Evolutionary conservation across 2,329 filamentous ascomycete genomes (phyloP), one percentile per base, ranked within the genome.

Genomic region (Penicillium sp.): DNA sequence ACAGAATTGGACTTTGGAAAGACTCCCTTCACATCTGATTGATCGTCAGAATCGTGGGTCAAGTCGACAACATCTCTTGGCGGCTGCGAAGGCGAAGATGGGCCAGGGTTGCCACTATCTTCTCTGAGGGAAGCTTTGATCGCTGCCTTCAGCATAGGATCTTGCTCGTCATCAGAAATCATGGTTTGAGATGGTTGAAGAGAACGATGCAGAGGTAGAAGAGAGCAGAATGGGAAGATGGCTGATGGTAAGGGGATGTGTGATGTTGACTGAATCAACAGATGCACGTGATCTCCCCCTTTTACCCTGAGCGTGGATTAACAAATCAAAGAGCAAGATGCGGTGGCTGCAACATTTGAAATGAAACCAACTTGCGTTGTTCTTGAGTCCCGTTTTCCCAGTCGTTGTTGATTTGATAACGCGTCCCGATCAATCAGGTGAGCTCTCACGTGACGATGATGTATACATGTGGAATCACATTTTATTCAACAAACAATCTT

Each of bases 31-130:
- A 65, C n/a, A 14, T 67, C 61, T 6, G 66, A 65, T 29, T 70
- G 65, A n/a, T 60, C 47, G 43, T 66, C 67, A 0, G 69, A 70
- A 12, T 72, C 69, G 14, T 56, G 61, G 2, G 73, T 74, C 18
- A 75, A 54, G 49, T 75, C 73, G 20, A 74, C 68, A 18, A 73
- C 47, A 23, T 37, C 14, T 6, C 20, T 35, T 40, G 31, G 37
- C 15, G 15, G 42, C 25, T n/a, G 9, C 15, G 20, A 14, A 20
- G 41, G 18, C 5, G n/a, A 26, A 41, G 23, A 42, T 20, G 35
- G n/a, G 3, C 29, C n/a, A 12, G 22, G 6, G n/a, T 25, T 20
- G 9, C 20, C 31, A 14, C 37, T 25, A 14, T 33, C 12, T 7
- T 54, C 55, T 25, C 33, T 23, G 20, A 57, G 43, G 6, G 55